Conservation (phyloP, 768 basidiomycete genomes). For the Lactarius hatsudake region DNA sequence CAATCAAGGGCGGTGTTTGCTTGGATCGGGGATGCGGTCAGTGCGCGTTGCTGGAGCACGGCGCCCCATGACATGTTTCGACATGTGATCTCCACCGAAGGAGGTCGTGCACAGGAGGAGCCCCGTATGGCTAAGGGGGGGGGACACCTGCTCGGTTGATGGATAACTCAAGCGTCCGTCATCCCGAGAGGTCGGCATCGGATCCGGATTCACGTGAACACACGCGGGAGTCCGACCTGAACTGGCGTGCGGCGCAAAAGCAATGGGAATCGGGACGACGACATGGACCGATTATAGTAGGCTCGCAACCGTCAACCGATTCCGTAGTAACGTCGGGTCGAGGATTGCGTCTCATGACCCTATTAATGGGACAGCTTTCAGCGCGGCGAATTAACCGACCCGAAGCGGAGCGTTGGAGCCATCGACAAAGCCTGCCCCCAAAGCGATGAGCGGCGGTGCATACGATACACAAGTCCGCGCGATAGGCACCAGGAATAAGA, state of each 20-base stretch:
- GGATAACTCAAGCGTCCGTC: not conserved
- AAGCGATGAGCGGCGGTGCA: conserved; percentile 18
- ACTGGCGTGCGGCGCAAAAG: not conserved
- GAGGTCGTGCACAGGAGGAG: not conserved
- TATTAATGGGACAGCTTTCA: not conserved
- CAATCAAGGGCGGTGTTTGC: not conserved
- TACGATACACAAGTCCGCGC: conserved; percentile 2
- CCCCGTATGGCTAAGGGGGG: not conserved
- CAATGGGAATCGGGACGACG: not conserved
- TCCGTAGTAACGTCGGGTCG: not conserved
- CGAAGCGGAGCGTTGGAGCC: not conserved
- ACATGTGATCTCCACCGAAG: conserved; percentile 14
- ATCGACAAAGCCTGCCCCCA: not conserved
- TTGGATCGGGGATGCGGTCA: not conserved
- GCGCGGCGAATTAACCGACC: not conserved
- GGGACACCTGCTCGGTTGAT: conserved; percentile 2
- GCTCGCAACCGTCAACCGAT: not conserved
- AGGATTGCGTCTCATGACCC: not conserved
- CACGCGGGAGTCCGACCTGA: not conserved
- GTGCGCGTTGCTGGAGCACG: conserved; percentile 12
- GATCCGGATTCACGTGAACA: conserved; percentile 8
- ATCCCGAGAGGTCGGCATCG: not conserved
- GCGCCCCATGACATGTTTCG: not conserved
- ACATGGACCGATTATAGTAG: not conserved
- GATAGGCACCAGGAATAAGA: not conserved